Evolutionary conservation across 2,329 filamentous ascomycete genomes (phyloP).

Genomic region (Fusarium praegraminearum): DNA sequence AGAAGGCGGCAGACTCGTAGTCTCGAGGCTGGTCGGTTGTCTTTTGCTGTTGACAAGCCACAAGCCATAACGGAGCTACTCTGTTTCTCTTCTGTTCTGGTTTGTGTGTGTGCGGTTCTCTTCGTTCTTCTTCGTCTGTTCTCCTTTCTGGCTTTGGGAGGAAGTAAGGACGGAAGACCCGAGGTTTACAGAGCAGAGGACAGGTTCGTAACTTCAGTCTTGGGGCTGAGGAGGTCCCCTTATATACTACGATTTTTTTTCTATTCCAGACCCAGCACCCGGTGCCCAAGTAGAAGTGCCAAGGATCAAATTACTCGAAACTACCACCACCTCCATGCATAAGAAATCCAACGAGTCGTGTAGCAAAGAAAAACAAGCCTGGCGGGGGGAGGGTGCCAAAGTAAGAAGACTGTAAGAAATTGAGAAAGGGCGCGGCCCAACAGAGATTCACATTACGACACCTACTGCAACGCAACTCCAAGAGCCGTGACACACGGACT

Average conservation of each 20-base stretch:
- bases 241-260: slow-evolving; percentile 31
- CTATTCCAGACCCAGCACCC: slow-evolving; percentile 12
- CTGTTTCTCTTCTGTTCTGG: slow-evolving; percentile 15
- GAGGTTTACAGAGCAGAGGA: slow-evolving; percentile 20
- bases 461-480: slow-evolving; percentile 1
- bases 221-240: slow-evolving; percentile 32
- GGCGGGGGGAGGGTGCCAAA: slow-evolving; percentile 35
- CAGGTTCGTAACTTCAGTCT: slow-evolving; percentile 14
- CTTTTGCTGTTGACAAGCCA: slow-evolving; percentile 43
- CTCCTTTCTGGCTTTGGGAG: slow-evolving; percentile 6
- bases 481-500: slow-evolving; percentile 12
- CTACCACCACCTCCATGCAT: slow-evolving; percentile 28
- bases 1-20: slow-evolving; percentile 47
- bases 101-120: slow-evolving; percentile 14
- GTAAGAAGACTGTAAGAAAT: slow-evolving; percentile 19
- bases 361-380: slow-evolving; percentile 12
- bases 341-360: slow-evolving; percentile 27
- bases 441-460: slow-evolving; percentile 25
- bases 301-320: slow-evolving; percentile 29
- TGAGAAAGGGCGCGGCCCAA: slow-evolving; percentile 20
- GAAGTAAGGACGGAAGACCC: slow-evolving; percentile 8
- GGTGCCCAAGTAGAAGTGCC: slow-evolving; percentile 27
- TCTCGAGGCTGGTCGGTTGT: slow-evolving; percentile 45
- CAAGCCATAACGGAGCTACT: slow-evolving; percentile 46
- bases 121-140: slow-evolving; percentile 21